Percentiles rank a stretch among this genome's conserved stretches.
phyloP scores from a whole-genome alignment of 345 rosid species.

The Salix arbutifolia region DNA sequence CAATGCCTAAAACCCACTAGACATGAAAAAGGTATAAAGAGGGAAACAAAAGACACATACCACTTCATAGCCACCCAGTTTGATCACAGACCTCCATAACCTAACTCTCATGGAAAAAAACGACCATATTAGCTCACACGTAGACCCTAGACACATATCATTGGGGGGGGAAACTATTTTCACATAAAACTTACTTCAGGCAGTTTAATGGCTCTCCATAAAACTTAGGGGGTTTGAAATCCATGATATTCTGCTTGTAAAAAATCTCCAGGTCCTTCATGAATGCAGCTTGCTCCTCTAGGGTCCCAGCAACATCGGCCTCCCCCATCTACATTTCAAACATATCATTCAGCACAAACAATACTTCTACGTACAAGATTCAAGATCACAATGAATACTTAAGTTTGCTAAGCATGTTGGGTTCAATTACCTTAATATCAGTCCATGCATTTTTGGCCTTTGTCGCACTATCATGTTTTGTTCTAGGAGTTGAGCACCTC shows the following conservation, averaged over 20 bases:
- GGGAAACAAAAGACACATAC: constrained; percentile 32
- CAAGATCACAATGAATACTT: not conserved
- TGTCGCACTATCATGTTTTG: constrained; percentile 28
- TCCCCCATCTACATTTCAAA: constrained; percentile 47
- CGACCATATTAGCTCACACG: constrained; percentile 14
- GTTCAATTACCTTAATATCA: constrained; percentile 46
- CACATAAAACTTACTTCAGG: constrained; percentile 54
- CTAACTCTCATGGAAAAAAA: constrained; percentile 37
- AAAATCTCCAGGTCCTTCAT: constrained; percentile 68
- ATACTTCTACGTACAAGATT: constrained; percentile 1
- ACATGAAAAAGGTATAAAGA: not conserved
- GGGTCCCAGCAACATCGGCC: constrained; percentile 58
- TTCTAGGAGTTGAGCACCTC: constrained; percentile 24
- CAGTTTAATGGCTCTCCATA: constrained; percentile 69
- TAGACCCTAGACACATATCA: constrained; percentile 3
- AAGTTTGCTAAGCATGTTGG: too few species aligned
- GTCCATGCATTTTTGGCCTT: constrained; percentile 64
- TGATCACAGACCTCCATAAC: constrained; percentile 78
- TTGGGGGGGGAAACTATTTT: not conserved
- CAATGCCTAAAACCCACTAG: not conserved
- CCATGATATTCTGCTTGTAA: constrained; percentile 49
- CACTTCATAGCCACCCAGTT: constrained; percentile 85
- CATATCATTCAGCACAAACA: constrained; percentile 5
- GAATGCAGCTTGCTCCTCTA: constrained; percentile 58
- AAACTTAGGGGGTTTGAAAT: constrained; percentile 74